Base-by-base conservation (phyloP, 441 rosid species). In the Populus tomentosa region DNA sequence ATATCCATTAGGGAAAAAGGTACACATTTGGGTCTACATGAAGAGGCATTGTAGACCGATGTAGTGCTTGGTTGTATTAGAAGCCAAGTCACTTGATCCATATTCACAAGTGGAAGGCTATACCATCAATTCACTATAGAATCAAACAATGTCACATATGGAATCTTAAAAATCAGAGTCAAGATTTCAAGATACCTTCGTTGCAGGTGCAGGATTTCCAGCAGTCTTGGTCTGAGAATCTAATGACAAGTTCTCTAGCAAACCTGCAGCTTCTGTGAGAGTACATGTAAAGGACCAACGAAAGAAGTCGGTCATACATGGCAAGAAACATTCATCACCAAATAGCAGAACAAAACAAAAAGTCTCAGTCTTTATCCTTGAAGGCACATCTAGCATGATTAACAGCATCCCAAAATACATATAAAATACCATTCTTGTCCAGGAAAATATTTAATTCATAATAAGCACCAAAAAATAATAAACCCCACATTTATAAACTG, bases 191-290 rank as follows among this genome's bases (percentile, higher is more conserved):
- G 13, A 64, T 84, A 93, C 97, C 94, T 90, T 92, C 77, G 88
- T 89, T 46, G 87, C 85, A 3, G 86, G 88, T 77, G 91, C 96
- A 62, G 91, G 83, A 46, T 87, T 85, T 83, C 88, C 96, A 50
- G 86, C 72, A 50, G 90, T 71, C 76, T 89, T 91, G 20, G 86
- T 64, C 85, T 92, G 93, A 16, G 96, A 79, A 71, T 91, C 95
- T 79, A 93, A 70, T n/a, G 98, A 73, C 72, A 95, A 86, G 63
- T 88, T 92, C 87, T 89, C 88, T 87, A 95, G 75, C 79, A 92
- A 82, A 80, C 88, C 95, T 79, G 96, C 79, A 82, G 95, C 79
- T 86, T 95, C 96, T 90, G 64, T 33, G 72, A 77, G 46, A 82
- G 53, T n/a, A 73, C 28, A 77, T 77, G 92, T 87, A 68, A 93